Evolutionary conservation across 2,329 filamentous ascomycete genomes (phyloP), one percentile per base, ranked within the genome.

Genomic region (Apiospora hydei): DNA sequence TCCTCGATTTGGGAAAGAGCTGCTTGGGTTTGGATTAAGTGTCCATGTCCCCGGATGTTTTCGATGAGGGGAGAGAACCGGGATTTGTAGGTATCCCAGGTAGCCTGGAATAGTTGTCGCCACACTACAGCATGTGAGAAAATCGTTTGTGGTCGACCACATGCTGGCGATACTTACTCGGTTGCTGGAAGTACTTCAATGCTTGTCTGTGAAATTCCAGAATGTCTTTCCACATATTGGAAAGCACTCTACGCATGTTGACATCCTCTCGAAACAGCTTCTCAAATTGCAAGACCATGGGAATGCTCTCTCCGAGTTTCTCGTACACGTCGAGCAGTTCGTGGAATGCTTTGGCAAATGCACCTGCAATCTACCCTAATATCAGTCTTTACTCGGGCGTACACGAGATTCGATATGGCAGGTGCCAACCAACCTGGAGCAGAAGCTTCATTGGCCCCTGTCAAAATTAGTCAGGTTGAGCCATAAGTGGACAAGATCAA

Each of bases 391-490:
- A 57, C 34, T 18, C 7, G 3, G 38, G 4, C 4, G n/a, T 41
- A 38, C 51, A 4, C 14, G 7, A 6, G 7, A 21, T 43, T 11
- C 41, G 10, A 43, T 7, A 21, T 21, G 18, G 21, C 4, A 53
- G n/a, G n/a, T 26, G 24, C 0, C 46, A 21, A 43, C 57, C 51
- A 30, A 68, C 64, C 34, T 47, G 41, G 14, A 71, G 53, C 14
- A 71, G 41, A 24, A 24, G 67, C 10, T 71, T 71, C 57, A 71
- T 67, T 26, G 70, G 70, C 1, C 70, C 70, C 70, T 71, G 18
- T 26, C 21, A 41, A 18, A 4, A n/a, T 41, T n/a, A 53, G 70
- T 41, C 14, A 67, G 16, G 1, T 16, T 26, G 49, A 26, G 21
- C 14, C n/a, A n/a, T 14, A 38, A n/a, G 8, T n/a, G 5, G 26